Conservation (phyloP, 805 yeast genomes). For the Kazachstania africana region DNA sequence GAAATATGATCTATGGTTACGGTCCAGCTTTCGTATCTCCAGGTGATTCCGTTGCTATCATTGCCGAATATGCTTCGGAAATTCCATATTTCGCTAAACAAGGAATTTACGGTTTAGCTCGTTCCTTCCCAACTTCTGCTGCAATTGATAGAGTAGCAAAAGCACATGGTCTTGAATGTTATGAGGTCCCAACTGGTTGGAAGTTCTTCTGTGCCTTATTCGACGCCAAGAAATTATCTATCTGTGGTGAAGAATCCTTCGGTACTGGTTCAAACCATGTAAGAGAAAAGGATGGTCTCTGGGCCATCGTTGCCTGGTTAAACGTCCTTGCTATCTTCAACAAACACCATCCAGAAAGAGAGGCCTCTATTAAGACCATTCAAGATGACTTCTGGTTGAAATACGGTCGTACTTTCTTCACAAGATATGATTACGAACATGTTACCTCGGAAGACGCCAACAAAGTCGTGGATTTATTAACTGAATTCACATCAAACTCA, state of each 20-base stretch:
- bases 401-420: slow-evolving; percentile 94
- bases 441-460: slow-evolving; percentile 67
- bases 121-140: slow-evolving; percentile 95
- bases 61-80: slow-evolving; percentile 81
- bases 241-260: slow-evolving; percentile 96
- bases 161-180: slow-evolving; percentile 56
- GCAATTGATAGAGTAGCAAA: slow-evolving; percentile 89
- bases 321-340: slow-evolving; percentile 83
- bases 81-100: slow-evolving; percentile 85
- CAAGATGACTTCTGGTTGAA: slow-evolving; percentile 80
- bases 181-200: slow-evolving; percentile 99
- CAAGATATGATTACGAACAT: slow-evolving; percentile 88
- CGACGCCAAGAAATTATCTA: slow-evolving; percentile 84
- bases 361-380: slow-evolving; percentile 63
- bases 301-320: slow-evolving; percentile 98
- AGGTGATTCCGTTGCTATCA: slow-evolving; percentile 95
- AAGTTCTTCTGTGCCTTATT: slow-evolving; percentile 93
- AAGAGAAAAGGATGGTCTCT: slow-evolving; percentile 93
- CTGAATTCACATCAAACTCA: slow-evolving; percentile 27
- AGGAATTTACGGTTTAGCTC: slow-evolving; percentile 86
- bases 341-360: slow-evolving; percentile 41
- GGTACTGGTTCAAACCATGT: slow-evolving; percentile 98
- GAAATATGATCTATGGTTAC: slow-evolving; percentile 97
- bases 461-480: slow-evolving; percentile 47
- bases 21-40: slow-evolving; percentile 86